A percentile compares a stretch with the other conserved stretches of the same genome.
These are phyloP conservation scores for Russula vinacea DNA, from an alignment of 768 basidiomycete genomes.

Conservation along the genomic window DNA sequence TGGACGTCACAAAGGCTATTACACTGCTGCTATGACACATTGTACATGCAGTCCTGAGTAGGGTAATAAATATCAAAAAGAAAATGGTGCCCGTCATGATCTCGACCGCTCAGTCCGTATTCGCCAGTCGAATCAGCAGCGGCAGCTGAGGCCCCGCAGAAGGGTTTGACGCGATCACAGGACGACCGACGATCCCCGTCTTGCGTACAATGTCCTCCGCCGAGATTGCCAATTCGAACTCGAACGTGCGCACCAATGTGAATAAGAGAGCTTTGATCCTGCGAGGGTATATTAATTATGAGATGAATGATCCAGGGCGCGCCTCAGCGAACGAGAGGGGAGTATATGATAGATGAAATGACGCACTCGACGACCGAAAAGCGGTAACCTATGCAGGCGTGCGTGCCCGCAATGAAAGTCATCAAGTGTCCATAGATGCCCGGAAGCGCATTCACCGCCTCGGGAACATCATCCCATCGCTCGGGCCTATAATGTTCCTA, in stretches of 20 bases:
- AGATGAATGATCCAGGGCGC: background rate
- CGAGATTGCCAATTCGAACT: conserved; percentile 28
- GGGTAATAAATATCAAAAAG: background rate
- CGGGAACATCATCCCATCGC: conserved; percentile 27
- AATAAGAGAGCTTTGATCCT: conserved; percentile 35
- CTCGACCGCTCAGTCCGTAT: background rate
- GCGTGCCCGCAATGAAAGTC: conserved; percentile 36
- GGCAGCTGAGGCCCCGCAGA: conserved; percentile 27
- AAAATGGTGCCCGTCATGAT: background rate
- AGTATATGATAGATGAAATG: background rate
- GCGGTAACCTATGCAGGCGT: conserved; percentile 35
- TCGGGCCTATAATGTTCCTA: conserved; percentile 20
- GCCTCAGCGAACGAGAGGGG: too few relatives aligned
- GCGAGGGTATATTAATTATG: background rate
- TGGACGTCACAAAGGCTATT: background rate
- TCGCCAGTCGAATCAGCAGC: conserved; percentile 19
- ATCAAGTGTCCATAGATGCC: conserved; percentile 29
- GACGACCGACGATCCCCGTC: conserved; percentile 24
- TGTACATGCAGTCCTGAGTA: background rate
- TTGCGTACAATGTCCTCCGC: conserved; percentile 23
- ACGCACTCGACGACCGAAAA: conserved; percentile 34
- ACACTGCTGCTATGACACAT: background rate
- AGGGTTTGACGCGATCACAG: conserved; percentile 20
- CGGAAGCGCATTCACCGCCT: conserved; percentile 21
- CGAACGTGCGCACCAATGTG: conserved; percentile 31